These are phyloP conservation scores for Verbena officinalis DNA, from an alignment of 257 asterid species.

Conservation along the genomic window DNA sequence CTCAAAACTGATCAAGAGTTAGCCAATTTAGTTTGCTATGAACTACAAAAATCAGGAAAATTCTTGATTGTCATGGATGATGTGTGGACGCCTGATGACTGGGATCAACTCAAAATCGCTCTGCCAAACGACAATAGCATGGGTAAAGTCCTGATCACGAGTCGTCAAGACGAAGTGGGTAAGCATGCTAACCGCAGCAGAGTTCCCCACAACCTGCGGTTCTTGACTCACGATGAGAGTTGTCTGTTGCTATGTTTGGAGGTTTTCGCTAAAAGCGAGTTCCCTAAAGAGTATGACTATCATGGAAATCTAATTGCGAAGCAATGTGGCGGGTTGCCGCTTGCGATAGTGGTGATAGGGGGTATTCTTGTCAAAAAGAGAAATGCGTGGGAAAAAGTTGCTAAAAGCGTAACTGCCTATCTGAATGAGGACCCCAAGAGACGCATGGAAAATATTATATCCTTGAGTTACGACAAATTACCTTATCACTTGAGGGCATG, in stretches of 20 bases:
- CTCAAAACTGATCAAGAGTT: not conserved
- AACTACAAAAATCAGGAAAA: slow-evolving; percentile 1
- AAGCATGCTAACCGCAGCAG: slow-evolving; percentile 4
- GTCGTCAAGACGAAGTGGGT: slow-evolving; percentile 34
- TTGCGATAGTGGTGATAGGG: slow-evolving; percentile 50
- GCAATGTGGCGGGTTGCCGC: slow-evolving; percentile 48
- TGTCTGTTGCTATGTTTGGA: slow-evolving; percentile 38
- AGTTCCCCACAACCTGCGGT: slow-evolving; percentile 40
- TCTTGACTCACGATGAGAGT: slow-evolving; percentile 31
- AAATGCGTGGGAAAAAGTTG: slow-evolving; percentile 12
- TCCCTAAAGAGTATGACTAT: slow-evolving; percentile 24
- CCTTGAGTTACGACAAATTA: slow-evolving; percentile 31
- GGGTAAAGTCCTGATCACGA: slow-evolving; percentile 40
- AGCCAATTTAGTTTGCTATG: not conserved
- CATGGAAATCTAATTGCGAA: slow-evolving; percentile 24
- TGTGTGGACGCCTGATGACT: slow-evolving; percentile 33
- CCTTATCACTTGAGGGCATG: slow-evolving; percentile 30
- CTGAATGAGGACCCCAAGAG: slow-evolving; percentile 10
- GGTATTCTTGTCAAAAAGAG: slow-evolving; percentile 38
- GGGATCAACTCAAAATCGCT: slow-evolving; percentile 17
- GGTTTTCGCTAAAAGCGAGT: slow-evolving; percentile 27
- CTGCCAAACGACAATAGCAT: slow-evolving; percentile 26
- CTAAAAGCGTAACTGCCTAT: slow-evolving; percentile 19
- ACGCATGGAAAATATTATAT: slow-evolving; percentile 29
- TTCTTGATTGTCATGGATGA: slow-evolving; percentile 45